A percentile compares a stretch with the other conserved stretches of the same genome.
phyloP scores from a whole-genome alignment of 805 yeast genomes.

The Spathaspora girioi region DNA sequence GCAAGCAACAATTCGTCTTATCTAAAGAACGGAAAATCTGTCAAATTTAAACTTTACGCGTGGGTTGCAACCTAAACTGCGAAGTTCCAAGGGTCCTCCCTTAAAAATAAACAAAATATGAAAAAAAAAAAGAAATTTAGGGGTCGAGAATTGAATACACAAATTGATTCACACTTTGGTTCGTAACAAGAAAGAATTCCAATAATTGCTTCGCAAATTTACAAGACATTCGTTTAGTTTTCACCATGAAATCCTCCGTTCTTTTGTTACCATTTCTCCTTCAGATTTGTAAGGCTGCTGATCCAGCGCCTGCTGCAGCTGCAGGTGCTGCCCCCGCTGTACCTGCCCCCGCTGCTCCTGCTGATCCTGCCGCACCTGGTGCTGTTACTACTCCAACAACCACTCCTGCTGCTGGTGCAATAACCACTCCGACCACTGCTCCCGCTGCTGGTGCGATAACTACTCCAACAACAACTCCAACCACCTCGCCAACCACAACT shows the following conservation, averaged over 20 bases:
- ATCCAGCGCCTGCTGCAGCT: conserved; percentile 15
- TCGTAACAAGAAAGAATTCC: not conserved
- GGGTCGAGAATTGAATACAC: not conserved
- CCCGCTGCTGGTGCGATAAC: conserved; percentile 8
- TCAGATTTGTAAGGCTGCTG: conserved; percentile 9
- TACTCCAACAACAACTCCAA: conserved; percentile 11
- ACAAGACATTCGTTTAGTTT: not conserved
- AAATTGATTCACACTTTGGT: not conserved
- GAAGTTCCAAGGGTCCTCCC: too few relatives aligned
- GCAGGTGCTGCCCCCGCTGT: conserved; percentile 15
- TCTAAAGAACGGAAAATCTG: too few relatives aligned
- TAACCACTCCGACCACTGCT: conserved; percentile 11
- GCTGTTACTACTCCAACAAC: conserved; percentile 12
- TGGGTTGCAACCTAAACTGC: too few relatives aligned
- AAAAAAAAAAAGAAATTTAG: not conserved
- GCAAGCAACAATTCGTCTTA: too few relatives aligned
- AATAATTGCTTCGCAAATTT: not conserved
- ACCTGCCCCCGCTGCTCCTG: conserved; percentile 4
- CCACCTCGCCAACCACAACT: conserved; percentile 8
- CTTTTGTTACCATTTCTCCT: not conserved
- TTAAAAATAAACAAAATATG: too few relatives aligned
- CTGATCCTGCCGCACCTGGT: conserved; percentile 13
- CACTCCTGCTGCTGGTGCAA: conserved; percentile 11
- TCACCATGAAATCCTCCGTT: not conserved
- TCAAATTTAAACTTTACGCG: too few relatives aligned